A percentile compares a stretch with the other conserved stretches of the same genome.
phyloP scores from a whole-genome alignment of 164 flowering plant species.

The Vitis riparia region DNA sequence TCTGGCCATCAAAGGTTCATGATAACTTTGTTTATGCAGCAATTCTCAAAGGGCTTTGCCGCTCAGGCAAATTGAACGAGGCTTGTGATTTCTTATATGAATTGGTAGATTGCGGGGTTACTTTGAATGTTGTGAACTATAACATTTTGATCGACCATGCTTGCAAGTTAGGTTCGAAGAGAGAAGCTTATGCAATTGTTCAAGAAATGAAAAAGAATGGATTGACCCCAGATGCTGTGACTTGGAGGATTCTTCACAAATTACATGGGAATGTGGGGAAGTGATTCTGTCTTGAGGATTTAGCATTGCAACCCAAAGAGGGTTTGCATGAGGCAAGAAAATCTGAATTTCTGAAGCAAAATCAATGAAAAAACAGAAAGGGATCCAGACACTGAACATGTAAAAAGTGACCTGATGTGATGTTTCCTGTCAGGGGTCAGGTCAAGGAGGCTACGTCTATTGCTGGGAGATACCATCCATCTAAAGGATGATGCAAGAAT shows the following conservation, averaged over 20 bases:
- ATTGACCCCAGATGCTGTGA: constrained; percentile 73
- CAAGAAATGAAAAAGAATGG: constrained; percentile 86
- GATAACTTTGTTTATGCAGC: constrained; percentile 88
- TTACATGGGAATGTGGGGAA: constrained; percentile 41
- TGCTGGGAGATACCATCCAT: too few species aligned
- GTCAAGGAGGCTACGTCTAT: too few species aligned
- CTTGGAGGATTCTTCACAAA: constrained; percentile 90
- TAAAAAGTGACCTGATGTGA: too few species aligned
- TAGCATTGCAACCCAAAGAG: background rate
- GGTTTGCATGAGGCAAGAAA: background rate
- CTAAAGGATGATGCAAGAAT: too few species aligned
- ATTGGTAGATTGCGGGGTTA: constrained; percentile 69
- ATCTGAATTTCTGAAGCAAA: too few species aligned
- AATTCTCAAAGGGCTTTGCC: constrained; percentile 79
- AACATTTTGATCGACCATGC: constrained; percentile 75
- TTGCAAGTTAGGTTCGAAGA: constrained; percentile 68
- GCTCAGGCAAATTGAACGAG: constrained; percentile 51
- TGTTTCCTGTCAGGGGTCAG: too few species aligned
- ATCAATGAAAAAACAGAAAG: too few species aligned
- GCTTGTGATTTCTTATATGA: constrained; percentile 87
- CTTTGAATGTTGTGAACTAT: constrained; percentile 65
- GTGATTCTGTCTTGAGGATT: constrained; percentile 4
- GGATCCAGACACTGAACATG: too few species aligned
- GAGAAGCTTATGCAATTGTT: constrained; percentile 72
- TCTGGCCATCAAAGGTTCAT: constrained; percentile 87